These are phyloP conservation scores for Westerdykella sp. DNA, from an alignment of 2,329 filamentous ascomycete genomes.

Conservation along the genomic window DNA sequence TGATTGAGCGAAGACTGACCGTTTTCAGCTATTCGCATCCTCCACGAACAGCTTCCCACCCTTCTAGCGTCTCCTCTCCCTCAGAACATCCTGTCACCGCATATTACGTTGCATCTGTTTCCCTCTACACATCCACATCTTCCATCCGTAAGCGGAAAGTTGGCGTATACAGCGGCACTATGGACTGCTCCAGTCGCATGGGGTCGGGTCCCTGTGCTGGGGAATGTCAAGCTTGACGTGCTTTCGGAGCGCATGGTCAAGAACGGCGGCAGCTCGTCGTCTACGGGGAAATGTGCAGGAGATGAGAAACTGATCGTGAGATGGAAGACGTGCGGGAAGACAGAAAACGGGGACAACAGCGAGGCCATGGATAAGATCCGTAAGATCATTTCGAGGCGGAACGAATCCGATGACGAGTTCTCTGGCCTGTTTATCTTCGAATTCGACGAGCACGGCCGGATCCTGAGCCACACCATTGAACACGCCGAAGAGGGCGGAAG, in stretches of 20 bases:
- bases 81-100: slow-evolving; percentile 56
- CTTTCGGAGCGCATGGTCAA: slow-evolving; percentile 79
- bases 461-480: slow-evolving; percentile 87
- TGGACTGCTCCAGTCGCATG: slow-evolving; percentile 96
- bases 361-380: slow-evolving; percentile 51
- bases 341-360: slow-evolving; percentile 39
- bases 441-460: slow-evolving; percentile 79
- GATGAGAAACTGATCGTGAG: slow-evolving; percentile 83
- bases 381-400: slow-evolving; percentile 44
- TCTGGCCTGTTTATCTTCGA: slow-evolving; percentile 91
- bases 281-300: slow-evolving; percentile 31
- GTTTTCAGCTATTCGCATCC: slow-evolving; percentile 49
- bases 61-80: slow-evolving; percentile 57
- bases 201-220: slow-evolving; percentile 85
- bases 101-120: slow-evolving; percentile 58
- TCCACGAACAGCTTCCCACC: slow-evolving; percentile 58
- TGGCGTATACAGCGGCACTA: slow-evolving; percentile 85
- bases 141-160: slow-evolving; percentile 81
- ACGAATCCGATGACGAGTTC: slow-evolving; percentile 58
- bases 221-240: slow-evolving; percentile 83
- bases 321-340: slow-evolving; percentile 65
- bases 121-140: slow-evolving; percentile 78
- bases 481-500: slow-evolving; percentile 77
- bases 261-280: slow-evolving; percentile 42
- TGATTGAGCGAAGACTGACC: slow-evolving; percentile 4